Evolutionary conservation across 352 stramenopile genomes (phyloP).

Genomic region (Globisporangium viniferum): DNA sequence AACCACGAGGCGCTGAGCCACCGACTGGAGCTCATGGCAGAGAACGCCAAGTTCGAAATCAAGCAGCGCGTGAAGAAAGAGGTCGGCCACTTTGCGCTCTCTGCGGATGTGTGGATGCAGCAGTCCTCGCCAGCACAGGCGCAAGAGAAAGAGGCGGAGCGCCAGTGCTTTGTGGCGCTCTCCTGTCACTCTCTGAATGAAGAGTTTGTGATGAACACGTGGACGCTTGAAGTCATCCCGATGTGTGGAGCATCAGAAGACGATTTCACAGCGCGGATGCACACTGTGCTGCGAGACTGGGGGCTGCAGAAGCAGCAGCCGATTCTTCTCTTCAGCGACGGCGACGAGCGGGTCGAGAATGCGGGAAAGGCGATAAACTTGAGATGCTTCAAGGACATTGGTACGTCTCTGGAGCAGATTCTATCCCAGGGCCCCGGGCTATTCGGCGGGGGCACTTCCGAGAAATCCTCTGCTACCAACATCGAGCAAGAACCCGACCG

Average conservation of each 20-base stretch:
- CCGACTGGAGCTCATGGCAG: conserved; percentile 30
- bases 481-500: neutral
- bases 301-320: conserved; percentile 21
- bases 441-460: neutral
- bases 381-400: conserved; percentile 22
- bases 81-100: conserved; percentile 23
- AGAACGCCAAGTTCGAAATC: conserved; percentile 36
- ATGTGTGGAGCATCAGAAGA: conserved; percentile 8
- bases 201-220: conserved; percentile 25
- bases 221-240: conserved; percentile 28
- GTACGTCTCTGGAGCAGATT: conserved; percentile 13
- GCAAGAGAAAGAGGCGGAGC: neutral
- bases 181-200: conserved; percentile 28
- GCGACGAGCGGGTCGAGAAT: conserved; percentile 10
- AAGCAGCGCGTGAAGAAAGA: conserved; percentile 37
- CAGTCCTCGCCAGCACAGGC: neutral
- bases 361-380: neutral
- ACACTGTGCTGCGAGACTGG: conserved; percentile 17
- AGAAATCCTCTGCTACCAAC: neutral
- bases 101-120: conserved; percentile 23
- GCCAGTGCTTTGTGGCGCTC: conserved; percentile 20
- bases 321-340: conserved; percentile 17
- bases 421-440: conserved; percentile 4
- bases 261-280: conserved; percentile 10
- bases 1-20: conserved; percentile 28